These are phyloP conservation scores for Venturia asperata DNA, from an alignment of 2,329 filamentous ascomycete genomes.

Conservation along the genomic window DNA sequence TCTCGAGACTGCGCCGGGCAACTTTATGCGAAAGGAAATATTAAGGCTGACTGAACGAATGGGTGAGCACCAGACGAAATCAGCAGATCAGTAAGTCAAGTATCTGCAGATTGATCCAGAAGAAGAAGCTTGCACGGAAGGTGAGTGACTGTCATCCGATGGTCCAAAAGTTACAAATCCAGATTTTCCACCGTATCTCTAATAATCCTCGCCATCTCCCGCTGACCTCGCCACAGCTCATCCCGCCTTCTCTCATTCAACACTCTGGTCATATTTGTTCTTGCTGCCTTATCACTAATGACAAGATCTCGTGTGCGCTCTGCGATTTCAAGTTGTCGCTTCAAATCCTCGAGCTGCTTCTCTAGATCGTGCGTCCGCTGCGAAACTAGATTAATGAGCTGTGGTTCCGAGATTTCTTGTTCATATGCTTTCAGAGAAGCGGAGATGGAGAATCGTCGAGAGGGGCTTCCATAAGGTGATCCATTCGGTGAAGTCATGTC, in stretches of 20 bases:
- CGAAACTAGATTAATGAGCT: neutral
- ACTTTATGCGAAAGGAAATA: no score
- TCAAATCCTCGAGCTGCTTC: slow-evolving; percentile 9
- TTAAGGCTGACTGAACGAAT: neutral
- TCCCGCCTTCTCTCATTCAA: slow-evolving; percentile 15
- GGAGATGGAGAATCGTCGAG: neutral
- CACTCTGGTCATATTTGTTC: slow-evolving; percentile 3
- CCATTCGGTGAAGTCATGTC: neutral
- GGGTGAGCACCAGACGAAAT: neutral
- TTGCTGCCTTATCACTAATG: neutral
- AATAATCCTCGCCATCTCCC: slow-evolving; percentile 9
- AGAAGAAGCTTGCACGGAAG: neutral
- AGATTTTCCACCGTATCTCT: slow-evolving; percentile 11
- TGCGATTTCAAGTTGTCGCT: slow-evolving; percentile 11
- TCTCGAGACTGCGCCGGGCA: no score
- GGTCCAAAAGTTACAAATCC: neutral
- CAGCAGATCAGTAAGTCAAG: neutral
- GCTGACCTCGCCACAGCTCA: slow-evolving; percentile 9
- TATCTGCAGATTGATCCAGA: neutral
- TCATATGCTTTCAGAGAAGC: slow-evolving; percentile 12
- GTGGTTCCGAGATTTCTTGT: slow-evolving; percentile 15
- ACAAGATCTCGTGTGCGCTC: slow-evolving; percentile 1
- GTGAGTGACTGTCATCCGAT: neutral
- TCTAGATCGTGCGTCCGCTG: neutral
- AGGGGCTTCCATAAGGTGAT: neutral